Evolutionary conservation across 768 basidiomycete species (phyloP).

Genomic region (Suillus ampliporus): DNA sequence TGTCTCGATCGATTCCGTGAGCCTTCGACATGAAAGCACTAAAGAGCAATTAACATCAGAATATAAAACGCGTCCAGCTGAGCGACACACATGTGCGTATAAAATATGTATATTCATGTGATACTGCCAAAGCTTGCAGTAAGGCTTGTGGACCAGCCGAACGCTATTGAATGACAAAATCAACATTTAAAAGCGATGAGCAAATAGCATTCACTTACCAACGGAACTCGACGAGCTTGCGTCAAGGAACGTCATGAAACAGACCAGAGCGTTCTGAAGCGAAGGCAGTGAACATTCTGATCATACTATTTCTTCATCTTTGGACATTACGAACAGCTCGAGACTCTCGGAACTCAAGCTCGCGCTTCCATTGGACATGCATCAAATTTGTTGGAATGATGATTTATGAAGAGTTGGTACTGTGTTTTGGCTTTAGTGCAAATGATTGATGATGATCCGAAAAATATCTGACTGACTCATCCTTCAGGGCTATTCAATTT

Average conservation of each 20-base stretch:
- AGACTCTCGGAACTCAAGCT: no score
- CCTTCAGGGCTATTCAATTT: no score
- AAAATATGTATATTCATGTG: slow-evolving; percentile 41
- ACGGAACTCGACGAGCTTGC: slow-evolving; percentile 54
- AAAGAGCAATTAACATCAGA: slow-evolving; percentile 15
- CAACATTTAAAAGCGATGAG: background rate
- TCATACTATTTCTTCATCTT: no score
- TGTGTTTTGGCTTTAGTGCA: no score
- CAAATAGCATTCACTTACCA: slow-evolving; percentile 38
- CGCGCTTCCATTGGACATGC: no score
- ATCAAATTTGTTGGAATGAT: no score
- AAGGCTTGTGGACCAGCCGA: slow-evolving; percentile 34
- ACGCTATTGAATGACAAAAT: slow-evolving; percentile 13
- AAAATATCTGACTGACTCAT: no score
- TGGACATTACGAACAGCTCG: no score
- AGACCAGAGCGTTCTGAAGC: slow-evolving; percentile 64
- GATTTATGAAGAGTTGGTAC: no score
- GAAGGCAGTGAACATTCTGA: no score
- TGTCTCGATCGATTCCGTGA: slow-evolving; percentile 48
- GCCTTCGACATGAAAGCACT: slow-evolving; percentile 33
- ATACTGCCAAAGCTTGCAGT: slow-evolving; percentile 38
- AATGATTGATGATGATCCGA: no score
- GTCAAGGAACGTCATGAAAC: slow-evolving; percentile 63
- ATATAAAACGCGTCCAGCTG: slow-evolving; percentile 11
- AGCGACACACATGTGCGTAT: slow-evolving; percentile 30